phyloP scores from a whole-genome alignment of 805 yeast species.

The Komagataella kurtzmanii region DNA sequence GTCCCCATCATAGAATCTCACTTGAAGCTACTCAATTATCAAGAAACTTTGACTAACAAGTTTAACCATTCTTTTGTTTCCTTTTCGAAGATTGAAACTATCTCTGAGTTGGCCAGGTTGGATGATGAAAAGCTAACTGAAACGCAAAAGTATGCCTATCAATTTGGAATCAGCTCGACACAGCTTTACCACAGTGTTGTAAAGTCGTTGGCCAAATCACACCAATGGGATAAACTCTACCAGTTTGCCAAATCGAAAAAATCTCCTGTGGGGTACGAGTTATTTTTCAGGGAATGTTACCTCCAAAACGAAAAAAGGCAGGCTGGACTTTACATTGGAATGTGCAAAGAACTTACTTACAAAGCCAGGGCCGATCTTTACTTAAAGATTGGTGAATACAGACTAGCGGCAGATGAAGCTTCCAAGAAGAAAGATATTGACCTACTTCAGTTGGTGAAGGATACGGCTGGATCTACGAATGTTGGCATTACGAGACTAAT shows the following conservation, averaged over 20 bases:
- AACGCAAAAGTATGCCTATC: conserved; percentile 23
- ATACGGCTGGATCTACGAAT: conserved; percentile 10
- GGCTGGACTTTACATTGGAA: conserved; percentile 44
- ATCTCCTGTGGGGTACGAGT: conserved; percentile 62
- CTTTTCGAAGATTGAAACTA: conserved; percentile 32
- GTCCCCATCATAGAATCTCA: conserved; percentile 29
- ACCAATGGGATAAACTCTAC: conserved; percentile 43
- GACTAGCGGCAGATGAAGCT: conserved; percentile 37
- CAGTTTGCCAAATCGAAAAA: conserved; percentile 36
- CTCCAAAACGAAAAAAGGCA: conserved; percentile 41
- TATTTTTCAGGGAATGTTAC: conserved; percentile 43
- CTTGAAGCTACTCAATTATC: conserved; percentile 25
- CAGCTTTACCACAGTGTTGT: conserved; percentile 43
- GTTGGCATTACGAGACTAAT: conserved; percentile 9
- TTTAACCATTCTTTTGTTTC: conserved; percentile 25
- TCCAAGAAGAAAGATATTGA: conserved; percentile 27
- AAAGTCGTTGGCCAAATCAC: conserved; percentile 27
- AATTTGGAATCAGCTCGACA: conserved; percentile 42
- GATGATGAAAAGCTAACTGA: conserved; percentile 39
- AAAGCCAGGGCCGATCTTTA: conserved; percentile 36
- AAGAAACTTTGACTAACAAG: conserved; percentile 28
- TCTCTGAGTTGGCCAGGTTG: conserved; percentile 28
- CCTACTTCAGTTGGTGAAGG: conserved; percentile 13
- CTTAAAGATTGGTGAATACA: conserved; percentile 35
- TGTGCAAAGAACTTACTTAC: conserved; percentile 31